phyloP scores from a whole-genome alignment of 1,284 basidiomycete species.

The Limonomyces culmigenus region DNA sequence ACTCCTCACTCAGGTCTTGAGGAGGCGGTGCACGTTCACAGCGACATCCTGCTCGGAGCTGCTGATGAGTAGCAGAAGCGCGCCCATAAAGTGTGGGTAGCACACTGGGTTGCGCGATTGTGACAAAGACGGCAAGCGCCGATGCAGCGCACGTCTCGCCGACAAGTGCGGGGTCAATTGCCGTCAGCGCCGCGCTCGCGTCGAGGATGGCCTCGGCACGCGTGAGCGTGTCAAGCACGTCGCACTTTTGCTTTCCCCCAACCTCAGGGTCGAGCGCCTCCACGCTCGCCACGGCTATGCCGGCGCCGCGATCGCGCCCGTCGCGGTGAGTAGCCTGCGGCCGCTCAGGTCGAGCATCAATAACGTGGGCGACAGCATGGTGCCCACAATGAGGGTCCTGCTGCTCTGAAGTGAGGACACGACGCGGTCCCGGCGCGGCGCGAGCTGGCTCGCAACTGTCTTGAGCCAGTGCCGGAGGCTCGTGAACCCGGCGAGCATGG shows the following conservation, averaged over 20 bases:
- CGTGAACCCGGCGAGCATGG: conserved; percentile 17
- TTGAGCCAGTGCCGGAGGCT: too few relatives aligned
- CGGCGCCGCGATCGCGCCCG: background rate
- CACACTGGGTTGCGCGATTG: too few relatives aligned
- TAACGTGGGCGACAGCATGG: conserved; percentile 17
- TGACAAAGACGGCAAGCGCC: too few relatives aligned
- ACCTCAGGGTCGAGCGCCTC: conserved; percentile 44
- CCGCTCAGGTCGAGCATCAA: background rate
- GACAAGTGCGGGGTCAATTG: conserved; percentile 33
- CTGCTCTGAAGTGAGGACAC: too few relatives aligned
- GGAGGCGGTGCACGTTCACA: too few relatives aligned
- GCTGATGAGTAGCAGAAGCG: too few relatives aligned
- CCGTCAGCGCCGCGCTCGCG: conserved; percentile 23
- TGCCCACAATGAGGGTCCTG: conserved; percentile 32
- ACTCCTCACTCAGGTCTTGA: too few relatives aligned
- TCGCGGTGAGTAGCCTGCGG: background rate
- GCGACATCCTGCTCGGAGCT: too few relatives aligned
- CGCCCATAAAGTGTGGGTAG: too few relatives aligned
- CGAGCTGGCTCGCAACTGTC: too few relatives aligned
- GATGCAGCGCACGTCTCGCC: conserved; percentile 29
- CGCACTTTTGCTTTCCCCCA: conserved; percentile 42
- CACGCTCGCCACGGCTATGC: conserved; percentile 23
- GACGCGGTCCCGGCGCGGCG: too few relatives aligned
- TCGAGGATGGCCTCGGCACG: conserved; percentile 33
- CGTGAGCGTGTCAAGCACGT: conserved; percentile 44